phyloP scores from a whole-genome alignment of 768 basidiomycete genomes.

The button mushroom (Agaricus bisporus) region DNA sequence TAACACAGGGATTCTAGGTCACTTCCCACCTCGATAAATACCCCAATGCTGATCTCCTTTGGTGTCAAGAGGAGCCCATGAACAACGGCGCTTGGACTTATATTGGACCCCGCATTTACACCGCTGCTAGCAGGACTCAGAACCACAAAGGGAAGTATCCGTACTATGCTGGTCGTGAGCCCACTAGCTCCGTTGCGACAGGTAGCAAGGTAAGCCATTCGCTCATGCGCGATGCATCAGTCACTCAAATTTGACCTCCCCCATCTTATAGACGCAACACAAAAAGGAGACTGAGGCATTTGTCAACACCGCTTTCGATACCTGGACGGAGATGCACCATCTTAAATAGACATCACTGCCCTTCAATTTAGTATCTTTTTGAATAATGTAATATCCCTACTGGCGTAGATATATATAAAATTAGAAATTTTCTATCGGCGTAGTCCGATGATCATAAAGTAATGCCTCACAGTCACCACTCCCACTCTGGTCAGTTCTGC shows the following conservation, averaged over 20 bases:
- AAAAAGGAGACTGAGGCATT: constrained; percentile 88
- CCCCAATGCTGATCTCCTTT: constrained; percentile 88
- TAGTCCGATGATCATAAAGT: neutral
- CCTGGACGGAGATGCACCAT: constrained; percentile 9
- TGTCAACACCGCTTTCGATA: constrained; percentile 51
- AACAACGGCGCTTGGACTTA: constrained; percentile 99
- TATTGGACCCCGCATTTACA: constrained; percentile 87
- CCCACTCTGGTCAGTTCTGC: constrained; percentile 93
- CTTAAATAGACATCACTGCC: constrained; percentile 2
- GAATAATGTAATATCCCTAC: constrained; percentile 4
- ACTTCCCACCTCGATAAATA: constrained; percentile 95
- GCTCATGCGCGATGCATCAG: neutral
- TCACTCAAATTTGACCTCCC: constrained; percentile 10
- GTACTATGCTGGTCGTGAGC: constrained; percentile 86
- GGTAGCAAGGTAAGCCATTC: constrained; percentile 69
- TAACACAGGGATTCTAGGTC: constrained; percentile 38
- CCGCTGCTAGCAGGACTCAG: constrained; percentile 85
- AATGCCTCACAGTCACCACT: constrained; percentile 75
- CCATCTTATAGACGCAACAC: constrained; percentile 54
- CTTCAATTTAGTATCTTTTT: constrained; percentile 1
- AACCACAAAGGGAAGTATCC: constrained; percentile 92
- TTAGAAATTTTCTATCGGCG: neutral
- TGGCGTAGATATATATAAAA: neutral
- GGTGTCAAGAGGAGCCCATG: constrained; percentile 97
- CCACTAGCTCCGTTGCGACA: constrained; percentile 88